Base-by-base conservation (phyloP, 2,329 filamentous ascomycete genomes). In the Fonsecaea monophora region DNA sequence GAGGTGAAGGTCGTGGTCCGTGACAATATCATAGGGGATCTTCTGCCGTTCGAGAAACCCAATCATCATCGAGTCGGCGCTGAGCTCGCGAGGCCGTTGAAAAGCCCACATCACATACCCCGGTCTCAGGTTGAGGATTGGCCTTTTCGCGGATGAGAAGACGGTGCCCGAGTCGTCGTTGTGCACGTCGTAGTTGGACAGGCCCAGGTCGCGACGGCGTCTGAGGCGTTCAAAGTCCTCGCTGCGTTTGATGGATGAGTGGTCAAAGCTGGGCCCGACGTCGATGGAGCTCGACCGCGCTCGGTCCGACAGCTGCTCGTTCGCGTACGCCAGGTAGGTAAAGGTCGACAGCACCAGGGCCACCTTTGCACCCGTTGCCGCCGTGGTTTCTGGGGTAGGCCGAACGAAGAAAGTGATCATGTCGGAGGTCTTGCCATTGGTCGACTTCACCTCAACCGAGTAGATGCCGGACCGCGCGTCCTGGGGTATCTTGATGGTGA, bases 311-410 rank as follows among this genome's bases (percentile, higher is more conserved):
- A 80, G 76, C 35, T 73, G 74, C 64, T 80, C 78, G 64, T 80
- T 80, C 12, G 78, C 78, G 64, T 80, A 80, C 0, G 78, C 78
- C 3, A 77, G 73, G 42, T 79, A 80, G 0, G 77, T 79, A 66
- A 79, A 78, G 1, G 78, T 79, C 13, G 76, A 73, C 18, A 79
- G 67, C 38, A 79, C 71, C 5, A 78, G 65, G 0, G 73, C 75
- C 15, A 76, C 74, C 32, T 66, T 60, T 57, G 53, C 62, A 21
- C 62, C 32, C 65, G 60, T 63, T 37, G 50, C 53, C 42, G 67
- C 53, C 2, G 55, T 60, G 15, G 67, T 63, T 25, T 63, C 32
- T 35, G 66, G 0, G 74, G 77, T 61, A 72, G 71, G 75, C 25
- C 77, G 70, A 8, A 79, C 76, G 64, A 78, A 78, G 66, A 79